A percentile compares a stretch with the other conserved stretches of the same genome.
These are phyloP conservation scores for Starmerella potacharoeniae DNA, from an alignment of 805 yeast genomes.

Conservation along the genomic window DNA sequence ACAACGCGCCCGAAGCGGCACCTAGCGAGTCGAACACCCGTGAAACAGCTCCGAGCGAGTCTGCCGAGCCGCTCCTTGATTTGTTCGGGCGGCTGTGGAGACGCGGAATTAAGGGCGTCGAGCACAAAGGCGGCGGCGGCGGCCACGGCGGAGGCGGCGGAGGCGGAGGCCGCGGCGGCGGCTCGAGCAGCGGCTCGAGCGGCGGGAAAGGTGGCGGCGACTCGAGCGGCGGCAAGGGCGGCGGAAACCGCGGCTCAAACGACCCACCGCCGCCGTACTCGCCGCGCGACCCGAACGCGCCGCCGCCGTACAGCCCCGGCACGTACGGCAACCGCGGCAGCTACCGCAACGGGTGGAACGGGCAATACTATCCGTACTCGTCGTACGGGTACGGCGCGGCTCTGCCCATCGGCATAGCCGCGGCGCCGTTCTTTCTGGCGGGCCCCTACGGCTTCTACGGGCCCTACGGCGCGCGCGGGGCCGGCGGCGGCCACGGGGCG, in stretches of 20 bases:
- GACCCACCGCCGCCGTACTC: constrained; percentile 7
- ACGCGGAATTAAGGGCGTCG: neutral
- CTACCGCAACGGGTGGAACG: constrained; percentile 8
- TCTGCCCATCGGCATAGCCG: constrained; percentile 1
- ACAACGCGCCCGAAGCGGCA: too few relatives aligned
- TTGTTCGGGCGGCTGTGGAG: too few relatives aligned
- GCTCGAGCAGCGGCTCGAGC: neutral
- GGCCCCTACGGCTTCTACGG: constrained; percentile 16
- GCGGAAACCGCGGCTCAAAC: neutral
- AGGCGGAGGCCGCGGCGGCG: neutral
- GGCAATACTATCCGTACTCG: constrained; percentile 11
- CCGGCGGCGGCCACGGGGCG: neutral
- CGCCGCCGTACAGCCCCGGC: constrained; percentile 1
- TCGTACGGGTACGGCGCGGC: constrained; percentile 5
- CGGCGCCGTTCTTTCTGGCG: constrained; percentile 10
- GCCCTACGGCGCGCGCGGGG: constrained; percentile 3
- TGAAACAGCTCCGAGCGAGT: too few relatives aligned
- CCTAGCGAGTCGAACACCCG: too few relatives aligned
- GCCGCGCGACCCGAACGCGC: neutral
- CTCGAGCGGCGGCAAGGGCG: neutral
- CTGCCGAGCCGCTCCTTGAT: too few relatives aligned
- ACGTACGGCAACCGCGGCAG: constrained; percentile 9
- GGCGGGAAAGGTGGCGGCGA: neutral
- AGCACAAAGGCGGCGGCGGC: neutral
- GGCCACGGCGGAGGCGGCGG: neutral